Percentiles rank a stretch among this genome's conserved stretches.
Evolutionary conservation across 139 green algal species (phyloP).

Genomic region (Tetradesmus obliquus): DNA sequence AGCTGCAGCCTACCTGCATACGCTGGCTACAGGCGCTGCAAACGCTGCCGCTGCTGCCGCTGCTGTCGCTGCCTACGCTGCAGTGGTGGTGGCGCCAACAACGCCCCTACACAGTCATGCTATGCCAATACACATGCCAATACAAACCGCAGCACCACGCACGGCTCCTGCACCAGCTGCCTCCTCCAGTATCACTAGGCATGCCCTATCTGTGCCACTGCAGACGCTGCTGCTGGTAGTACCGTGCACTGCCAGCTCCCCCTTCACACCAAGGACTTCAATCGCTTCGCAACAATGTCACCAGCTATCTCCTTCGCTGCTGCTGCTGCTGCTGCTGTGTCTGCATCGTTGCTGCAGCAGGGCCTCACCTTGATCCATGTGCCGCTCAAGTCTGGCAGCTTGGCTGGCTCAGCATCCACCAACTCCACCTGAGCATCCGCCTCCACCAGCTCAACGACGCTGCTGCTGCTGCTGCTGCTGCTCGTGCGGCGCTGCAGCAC

Average conservation of each 20-base stretch:
- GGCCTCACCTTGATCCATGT: conserved; percentile 25
- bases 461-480: not conserved
- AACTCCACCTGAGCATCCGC: not conserved
- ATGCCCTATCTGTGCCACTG: too few species aligned
- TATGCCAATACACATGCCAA: too few species aligned
- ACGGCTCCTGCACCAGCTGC: too few species aligned
- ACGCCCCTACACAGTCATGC: too few species aligned
- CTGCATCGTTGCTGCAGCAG: not conserved
- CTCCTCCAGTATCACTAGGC: too few species aligned
- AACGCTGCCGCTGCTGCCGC: not conserved
- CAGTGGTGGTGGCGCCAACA: too few species aligned
- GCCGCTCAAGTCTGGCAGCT: conserved; percentile 14
- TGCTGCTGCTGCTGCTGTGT: not conserved
- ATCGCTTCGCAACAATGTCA: too few species aligned
- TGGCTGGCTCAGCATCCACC: not conserved
- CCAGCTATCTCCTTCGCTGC: not conserved
- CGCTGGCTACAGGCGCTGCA: not conserved
- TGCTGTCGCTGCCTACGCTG: not conserved
- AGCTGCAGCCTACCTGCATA: too few species aligned
- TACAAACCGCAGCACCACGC: too few species aligned
- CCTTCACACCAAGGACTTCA: too few species aligned
- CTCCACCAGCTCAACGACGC: not conserved
- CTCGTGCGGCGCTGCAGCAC: not conserved
- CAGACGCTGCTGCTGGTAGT: too few species aligned
- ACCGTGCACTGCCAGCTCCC: too few species aligned